These are phyloP conservation scores for Globisporangium ultimum DNA, from an alignment of 352 stramenopile genomes.

Conservation along the genomic window DNA sequence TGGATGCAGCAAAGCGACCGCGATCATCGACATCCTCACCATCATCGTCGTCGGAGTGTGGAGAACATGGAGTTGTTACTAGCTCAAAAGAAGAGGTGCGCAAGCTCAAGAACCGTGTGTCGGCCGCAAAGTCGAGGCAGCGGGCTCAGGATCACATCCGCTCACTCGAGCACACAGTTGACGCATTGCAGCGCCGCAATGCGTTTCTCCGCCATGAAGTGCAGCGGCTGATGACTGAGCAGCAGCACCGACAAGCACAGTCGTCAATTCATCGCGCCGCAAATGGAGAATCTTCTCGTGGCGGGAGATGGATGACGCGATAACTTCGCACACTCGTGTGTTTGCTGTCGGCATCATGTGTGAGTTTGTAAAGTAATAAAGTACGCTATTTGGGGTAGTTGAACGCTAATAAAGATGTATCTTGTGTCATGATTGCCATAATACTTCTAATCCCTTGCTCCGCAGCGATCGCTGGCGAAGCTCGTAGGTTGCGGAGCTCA, in stretches of 20 bases:
- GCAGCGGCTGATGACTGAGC: not conserved
- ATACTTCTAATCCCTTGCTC: too few relatives aligned
- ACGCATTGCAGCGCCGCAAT: slow-evolving; percentile 1
- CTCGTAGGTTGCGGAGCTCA: too few relatives aligned
- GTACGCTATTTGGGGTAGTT: too few relatives aligned
- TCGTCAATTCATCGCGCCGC: not conserved
- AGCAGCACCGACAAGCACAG: not conserved
- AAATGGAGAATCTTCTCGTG: too few relatives aligned
- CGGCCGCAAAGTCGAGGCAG: slow-evolving; percentile 18
- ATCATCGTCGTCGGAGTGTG: not conserved
- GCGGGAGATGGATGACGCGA: too few relatives aligned
- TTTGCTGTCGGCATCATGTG: too few relatives aligned
- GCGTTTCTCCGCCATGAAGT: slow-evolving; percentile 6
- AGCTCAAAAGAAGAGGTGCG: slow-evolving; percentile 8
- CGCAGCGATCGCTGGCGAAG: too few relatives aligned
- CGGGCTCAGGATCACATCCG: slow-evolving; percentile 16
- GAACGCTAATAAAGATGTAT: too few relatives aligned
- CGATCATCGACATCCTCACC: not conserved
- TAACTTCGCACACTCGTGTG: too few relatives aligned
- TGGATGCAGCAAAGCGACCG: not conserved
- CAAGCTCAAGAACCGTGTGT: slow-evolving; percentile 17
- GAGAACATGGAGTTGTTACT: too few relatives aligned
- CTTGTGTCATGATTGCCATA: too few relatives aligned
- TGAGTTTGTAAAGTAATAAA: too few relatives aligned
- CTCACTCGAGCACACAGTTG: slow-evolving; percentile 15